A percentile compares a stretch with the other conserved stretches of the same genome.
Evolutionary conservation across 2,329 filamentous ascomycete genomes (phyloP).

Genomic region (Fusarium veterinarium): DNA sequence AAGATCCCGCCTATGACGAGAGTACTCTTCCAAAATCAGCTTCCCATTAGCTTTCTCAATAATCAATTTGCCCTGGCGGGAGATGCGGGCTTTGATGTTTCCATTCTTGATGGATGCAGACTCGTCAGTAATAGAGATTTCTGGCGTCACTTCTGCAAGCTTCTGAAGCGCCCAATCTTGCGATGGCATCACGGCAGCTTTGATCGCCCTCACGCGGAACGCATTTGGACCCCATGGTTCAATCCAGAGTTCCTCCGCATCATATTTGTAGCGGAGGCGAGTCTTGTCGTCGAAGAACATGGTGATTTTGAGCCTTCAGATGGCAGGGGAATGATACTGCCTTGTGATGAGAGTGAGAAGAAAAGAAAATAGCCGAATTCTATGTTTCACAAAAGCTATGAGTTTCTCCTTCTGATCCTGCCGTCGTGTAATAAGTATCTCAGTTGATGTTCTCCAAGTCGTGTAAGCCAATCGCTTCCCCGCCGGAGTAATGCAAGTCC

Average conservation of each 20-base stretch:
- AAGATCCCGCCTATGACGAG: slow-evolving; percentile 48
- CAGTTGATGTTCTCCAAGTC: not conserved
- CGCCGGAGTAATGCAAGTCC: slow-evolving; percentile 17
- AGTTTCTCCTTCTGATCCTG: not conserved
- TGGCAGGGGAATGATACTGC: not conserved
- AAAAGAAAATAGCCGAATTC: too few relatives aligned
- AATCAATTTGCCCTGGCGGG: slow-evolving; percentile 45
- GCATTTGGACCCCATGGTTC: slow-evolving; percentile 20
- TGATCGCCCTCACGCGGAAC: slow-evolving; percentile 12
- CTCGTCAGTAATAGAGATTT: not conserved
- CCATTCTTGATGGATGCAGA: slow-evolving; percentile 41
- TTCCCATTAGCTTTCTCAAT: slow-evolving; percentile 45
- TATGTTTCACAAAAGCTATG: not conserved
- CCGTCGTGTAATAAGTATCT: not conserved
- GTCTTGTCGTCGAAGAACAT: slow-evolving; percentile 22
- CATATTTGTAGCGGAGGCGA: slow-evolving; percentile 13
- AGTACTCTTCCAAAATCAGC: slow-evolving; percentile 48
- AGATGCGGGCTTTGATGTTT: slow-evolving; percentile 47
- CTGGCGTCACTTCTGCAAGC: not conserved
- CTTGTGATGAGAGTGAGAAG: not conserved
- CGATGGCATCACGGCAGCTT: not conserved
- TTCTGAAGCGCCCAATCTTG: slow-evolving; percentile 21
- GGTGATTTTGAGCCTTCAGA: not conserved
- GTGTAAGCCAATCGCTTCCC: slow-evolving; percentile 19
- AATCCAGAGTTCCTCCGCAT: slow-evolving; percentile 18